phyloP scores from a whole-genome alignment of 176 grass and related monocot species.

The Bonia amplexicaulis region DNA sequence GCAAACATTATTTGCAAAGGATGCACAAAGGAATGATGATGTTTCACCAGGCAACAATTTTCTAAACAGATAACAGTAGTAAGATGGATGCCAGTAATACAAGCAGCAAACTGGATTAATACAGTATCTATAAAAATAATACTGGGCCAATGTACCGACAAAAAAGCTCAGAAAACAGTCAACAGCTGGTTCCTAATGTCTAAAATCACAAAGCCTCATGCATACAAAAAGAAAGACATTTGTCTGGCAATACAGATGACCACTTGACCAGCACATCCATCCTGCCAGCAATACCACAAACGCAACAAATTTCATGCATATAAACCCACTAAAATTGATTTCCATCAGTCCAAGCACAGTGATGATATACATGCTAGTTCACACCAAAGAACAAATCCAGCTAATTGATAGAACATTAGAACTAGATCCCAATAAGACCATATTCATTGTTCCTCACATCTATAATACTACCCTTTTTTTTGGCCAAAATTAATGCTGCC shows the following conservation, averaged over 20 bases:
- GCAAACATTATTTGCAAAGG: not conserved
- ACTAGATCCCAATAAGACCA: not conserved
- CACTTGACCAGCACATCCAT: not conserved
- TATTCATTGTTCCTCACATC: not conserved
- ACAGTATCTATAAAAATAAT: not conserved
- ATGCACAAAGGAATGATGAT: not conserved
- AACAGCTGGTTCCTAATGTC: not conserved
- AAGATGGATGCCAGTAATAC: not conserved
- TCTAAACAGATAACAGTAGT: conserved; percentile 1
- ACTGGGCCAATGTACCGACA: not conserved
- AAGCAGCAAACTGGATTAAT: conserved; percentile 12
- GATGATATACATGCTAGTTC: not conserved
- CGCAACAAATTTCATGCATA: conserved; percentile 4
- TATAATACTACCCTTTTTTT: not conserved
- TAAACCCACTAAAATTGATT: not conserved
- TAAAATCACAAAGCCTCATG: not conserved
- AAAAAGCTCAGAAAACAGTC: not conserved
- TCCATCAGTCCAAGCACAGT: not conserved
- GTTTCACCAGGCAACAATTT: conserved; percentile 4
- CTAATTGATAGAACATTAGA: not conserved
- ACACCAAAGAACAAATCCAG: not conserved
- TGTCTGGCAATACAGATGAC: not conserved
- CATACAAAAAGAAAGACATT: not conserved
- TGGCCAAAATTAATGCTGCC: not conserved
- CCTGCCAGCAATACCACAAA: not conserved